Percentiles rank a stretch among this genome's conserved stretches.
Evolutionary conservation across 768 basidiomycete species (phyloP).

Genomic region (Trametes gibbosa): DNA sequence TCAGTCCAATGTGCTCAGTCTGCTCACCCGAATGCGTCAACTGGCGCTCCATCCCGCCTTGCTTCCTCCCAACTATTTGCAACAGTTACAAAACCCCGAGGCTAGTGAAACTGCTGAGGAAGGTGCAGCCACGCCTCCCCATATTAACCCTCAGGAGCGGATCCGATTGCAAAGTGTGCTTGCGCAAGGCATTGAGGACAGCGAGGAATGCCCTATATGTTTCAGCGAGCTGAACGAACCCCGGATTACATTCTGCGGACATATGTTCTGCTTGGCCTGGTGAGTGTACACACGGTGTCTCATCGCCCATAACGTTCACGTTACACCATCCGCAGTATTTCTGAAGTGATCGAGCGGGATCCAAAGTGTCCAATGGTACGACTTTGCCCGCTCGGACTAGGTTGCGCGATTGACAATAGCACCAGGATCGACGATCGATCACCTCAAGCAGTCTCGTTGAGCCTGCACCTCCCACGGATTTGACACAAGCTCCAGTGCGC

Average conservation of each 20-base stretch:
- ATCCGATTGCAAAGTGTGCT: constrained; percentile 55
- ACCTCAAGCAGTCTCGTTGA: constrained; percentile 55
- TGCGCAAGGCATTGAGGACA: constrained; percentile 71
- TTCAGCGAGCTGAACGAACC: constrained; percentile 59
- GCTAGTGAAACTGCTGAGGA: constrained; percentile 31
- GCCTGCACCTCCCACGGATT: constrained; percentile 61
- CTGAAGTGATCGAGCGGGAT: constrained; percentile 65
- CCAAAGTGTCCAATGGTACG: constrained; percentile 80
- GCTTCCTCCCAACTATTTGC: constrained; percentile 67
- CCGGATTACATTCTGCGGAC: constrained; percentile 71
- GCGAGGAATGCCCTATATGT: constrained; percentile 81
- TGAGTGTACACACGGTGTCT: constrained; percentile 27
- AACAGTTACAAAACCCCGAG: constrained; percentile 48
- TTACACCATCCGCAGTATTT: constrained; percentile 46
- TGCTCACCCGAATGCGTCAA: constrained; percentile 87
- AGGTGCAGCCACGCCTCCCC: constrained; percentile 29
- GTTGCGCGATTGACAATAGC: neutral
- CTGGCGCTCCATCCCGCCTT: constrained; percentile 77
- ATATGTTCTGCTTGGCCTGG: constrained; percentile 74
- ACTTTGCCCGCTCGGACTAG: neutral
- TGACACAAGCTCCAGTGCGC: constrained; percentile 55
- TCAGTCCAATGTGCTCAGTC: constrained; percentile 68
- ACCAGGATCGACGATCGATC: constrained; percentile 69
- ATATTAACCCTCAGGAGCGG: constrained; percentile 49
- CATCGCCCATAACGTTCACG: too few species aligned